These are phyloP conservation scores for Pseudogymnoascus sp. DNA, from an alignment of 2,329 filamentous ascomycete species.

Conservation along the genomic window DNA sequence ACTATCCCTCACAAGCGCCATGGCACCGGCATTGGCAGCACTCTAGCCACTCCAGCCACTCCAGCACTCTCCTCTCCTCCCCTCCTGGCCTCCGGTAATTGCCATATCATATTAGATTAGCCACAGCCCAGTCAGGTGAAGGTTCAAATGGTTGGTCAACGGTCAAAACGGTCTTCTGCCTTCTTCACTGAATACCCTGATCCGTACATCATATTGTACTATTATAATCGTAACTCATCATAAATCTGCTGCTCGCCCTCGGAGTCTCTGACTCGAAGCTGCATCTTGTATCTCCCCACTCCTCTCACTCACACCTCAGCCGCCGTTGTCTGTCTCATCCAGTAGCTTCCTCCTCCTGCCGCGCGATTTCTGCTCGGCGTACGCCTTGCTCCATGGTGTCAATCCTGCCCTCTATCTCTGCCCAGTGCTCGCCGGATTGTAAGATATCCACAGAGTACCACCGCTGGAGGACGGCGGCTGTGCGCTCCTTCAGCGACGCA, in stretches of 20 bases:
- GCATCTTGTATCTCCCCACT: not conserved
- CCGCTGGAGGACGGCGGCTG: slow-evolving; percentile 27
- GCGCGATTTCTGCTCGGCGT: slow-evolving; percentile 21
- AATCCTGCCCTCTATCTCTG: slow-evolving; percentile 29
- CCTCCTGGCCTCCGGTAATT: not conserved
- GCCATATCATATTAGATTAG: not conserved
- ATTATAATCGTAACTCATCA: slow-evolving; percentile 1
- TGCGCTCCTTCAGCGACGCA: slow-evolving; percentile 26
- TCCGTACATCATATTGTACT: not conserved
- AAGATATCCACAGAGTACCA: slow-evolving; percentile 30
- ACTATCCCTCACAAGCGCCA: not conserved
- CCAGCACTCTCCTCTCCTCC: not conserved
- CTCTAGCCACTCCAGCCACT: not conserved
- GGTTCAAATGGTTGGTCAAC: not conserved
- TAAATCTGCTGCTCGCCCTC: not conserved
- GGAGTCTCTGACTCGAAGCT: slow-evolving; percentile 2
- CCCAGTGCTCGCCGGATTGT: slow-evolving; percentile 29
- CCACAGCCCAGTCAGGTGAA: not conserved
- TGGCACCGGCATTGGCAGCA: not conserved
- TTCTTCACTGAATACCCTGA: not conserved
- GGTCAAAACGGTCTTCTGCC: not conserved
- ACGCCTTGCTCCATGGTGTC: slow-evolving; percentile 27
- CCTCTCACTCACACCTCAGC: not conserved
- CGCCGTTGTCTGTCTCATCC: not conserved
- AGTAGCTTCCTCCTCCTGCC: slow-evolving; percentile 20